Percentiles rank a stretch among this genome's conserved stretches.
Evolutionary conservation across 108 stramenopile species (phyloP).

Genomic region (Aurantiochytrium sp.): DNA sequence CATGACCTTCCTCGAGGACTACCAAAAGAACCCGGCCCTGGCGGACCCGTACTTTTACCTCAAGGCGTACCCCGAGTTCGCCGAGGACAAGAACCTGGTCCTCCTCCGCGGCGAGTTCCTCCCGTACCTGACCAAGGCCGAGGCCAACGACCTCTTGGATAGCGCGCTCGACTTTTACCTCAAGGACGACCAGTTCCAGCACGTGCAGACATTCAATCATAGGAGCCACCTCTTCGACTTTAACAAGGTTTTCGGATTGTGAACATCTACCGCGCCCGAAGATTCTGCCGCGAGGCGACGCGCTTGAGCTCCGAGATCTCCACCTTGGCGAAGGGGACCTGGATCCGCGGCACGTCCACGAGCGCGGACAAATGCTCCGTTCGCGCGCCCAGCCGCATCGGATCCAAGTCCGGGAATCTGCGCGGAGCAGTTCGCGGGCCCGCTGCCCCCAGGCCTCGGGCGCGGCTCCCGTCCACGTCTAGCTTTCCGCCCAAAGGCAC

Average conservation of each 20-base stretch:
- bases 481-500: not conserved
- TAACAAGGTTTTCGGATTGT: not conserved
- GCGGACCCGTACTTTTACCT: constrained; percentile 35
- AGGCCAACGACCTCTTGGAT: not conserved
- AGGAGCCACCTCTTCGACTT: constrained; percentile 26
- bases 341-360: not conserved
- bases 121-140: constrained; percentile 32
- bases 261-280: no score
- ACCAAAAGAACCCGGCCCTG: not conserved
- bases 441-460: not conserved
- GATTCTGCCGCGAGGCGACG: not conserved
- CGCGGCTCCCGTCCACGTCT: not conserved
- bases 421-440: not conserved
- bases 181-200: not conserved
- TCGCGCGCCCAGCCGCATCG: not conserved
- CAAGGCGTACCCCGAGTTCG: not conserved
- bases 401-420: not conserved
- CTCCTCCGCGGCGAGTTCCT: constrained; percentile 23
- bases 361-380: not conserved
- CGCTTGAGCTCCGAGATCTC: not conserved
- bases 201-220: constrained; percentile 35
- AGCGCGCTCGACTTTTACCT: not conserved
- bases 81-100: not conserved
- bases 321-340: not conserved
- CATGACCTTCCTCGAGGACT: constrained; percentile 36